Evolutionary conservation across 306 rosid genomes (phyloP).

Genomic region (Nissolia schottii): DNA sequence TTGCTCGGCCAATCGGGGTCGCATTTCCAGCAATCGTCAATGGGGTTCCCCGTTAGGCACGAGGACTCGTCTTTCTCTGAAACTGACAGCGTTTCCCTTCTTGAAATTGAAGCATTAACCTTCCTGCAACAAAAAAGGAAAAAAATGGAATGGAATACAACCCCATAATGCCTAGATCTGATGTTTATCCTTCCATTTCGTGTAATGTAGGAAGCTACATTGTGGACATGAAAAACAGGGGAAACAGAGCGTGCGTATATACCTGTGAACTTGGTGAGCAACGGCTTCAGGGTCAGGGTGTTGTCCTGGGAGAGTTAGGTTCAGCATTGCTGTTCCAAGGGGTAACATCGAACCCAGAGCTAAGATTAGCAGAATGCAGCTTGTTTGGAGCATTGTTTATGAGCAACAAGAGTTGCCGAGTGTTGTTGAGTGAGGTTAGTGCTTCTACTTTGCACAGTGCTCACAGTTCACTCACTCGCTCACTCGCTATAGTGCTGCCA

Average conservation of each 20-base stretch:
- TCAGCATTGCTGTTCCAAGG: slow-evolving; percentile 43
- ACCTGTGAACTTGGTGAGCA: slow-evolving; percentile 80
- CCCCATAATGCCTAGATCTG: slow-evolving; percentile 22
- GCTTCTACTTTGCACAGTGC: neutral
- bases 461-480: neutral
- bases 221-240: slow-evolving; percentile 9
- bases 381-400: slow-evolving; percentile 44
- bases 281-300: slow-evolving; percentile 88
- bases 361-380: slow-evolving; percentile 53
- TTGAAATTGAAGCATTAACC: slow-evolving; percentile 75
- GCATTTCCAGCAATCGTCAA: slow-evolving; percentile 99
- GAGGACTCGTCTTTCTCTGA: slow-evolving; percentile 34
- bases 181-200: neutral
- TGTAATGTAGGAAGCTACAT: slow-evolving; percentile 12
- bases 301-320: slow-evolving; percentile 78
- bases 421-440: neutral
- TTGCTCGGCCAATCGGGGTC: slow-evolving; percentile 92
- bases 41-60: slow-evolving; percentile 87
- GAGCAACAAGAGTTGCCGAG: neutral
- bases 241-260: neutral
- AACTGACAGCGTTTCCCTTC: slow-evolving; percentile 57
- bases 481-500: neutral
- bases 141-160: neutral
- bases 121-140: slow-evolving; percentile 37
- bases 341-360: slow-evolving; percentile 36